Conservation (phyloP, 495 filamentous ascomycete genomes). For the Massariosphaeria phaeospora region DNA sequence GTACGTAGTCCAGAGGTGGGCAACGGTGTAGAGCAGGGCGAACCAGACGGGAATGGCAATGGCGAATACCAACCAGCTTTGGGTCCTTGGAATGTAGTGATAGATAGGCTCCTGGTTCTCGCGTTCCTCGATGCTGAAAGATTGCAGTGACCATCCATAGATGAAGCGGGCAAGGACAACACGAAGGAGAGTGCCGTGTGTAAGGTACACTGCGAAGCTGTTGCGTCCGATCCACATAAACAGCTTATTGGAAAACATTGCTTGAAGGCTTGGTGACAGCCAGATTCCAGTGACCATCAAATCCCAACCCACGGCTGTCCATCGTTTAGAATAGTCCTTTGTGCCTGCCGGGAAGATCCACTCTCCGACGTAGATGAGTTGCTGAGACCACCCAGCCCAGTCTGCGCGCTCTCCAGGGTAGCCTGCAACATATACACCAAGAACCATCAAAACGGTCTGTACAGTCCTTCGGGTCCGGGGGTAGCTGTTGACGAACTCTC, state of each 20-base stretch:
- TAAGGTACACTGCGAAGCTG: slow-evolving; percentile 64
- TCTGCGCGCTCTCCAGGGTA: slow-evolving; percentile 57
- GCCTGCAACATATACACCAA: slow-evolving; percentile 54
- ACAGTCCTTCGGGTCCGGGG: slow-evolving; percentile 42
- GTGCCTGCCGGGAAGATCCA: slow-evolving; percentile 55
- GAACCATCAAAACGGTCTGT: slow-evolving; percentile 44
- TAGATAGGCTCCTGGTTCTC: slow-evolving; percentile 42
- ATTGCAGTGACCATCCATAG: slow-evolving; percentile 53
- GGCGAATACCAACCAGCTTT: slow-evolving; percentile 33
- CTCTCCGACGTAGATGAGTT: slow-evolving; percentile 44
- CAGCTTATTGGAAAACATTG: slow-evolving; percentile 51
- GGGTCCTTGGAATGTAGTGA: slow-evolving; percentile 15
- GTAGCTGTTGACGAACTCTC: slow-evolving; percentile 46
- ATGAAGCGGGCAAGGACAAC: slow-evolving; percentile 61
- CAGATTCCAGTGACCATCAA: slow-evolving; percentile 54
- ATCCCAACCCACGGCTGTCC: slow-evolving; percentile 56
- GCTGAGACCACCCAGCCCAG: slow-evolving; percentile 55
- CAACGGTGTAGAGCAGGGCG: slow-evolving; percentile 52
- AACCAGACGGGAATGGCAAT: slow-evolving; percentile 55
- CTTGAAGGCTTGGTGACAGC: slow-evolving; percentile 53
- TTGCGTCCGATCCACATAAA: slow-evolving; percentile 64
- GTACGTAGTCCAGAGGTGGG: slow-evolving; percentile 59
- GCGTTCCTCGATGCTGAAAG: slow-evolving; percentile 45
- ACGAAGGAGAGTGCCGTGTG: slow-evolving; percentile 61
- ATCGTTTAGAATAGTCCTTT: slow-evolving; percentile 47